Percentiles rank a stretch among this genome's conserved stretches.
Conservation (phyloP, 2,329 filamentous ascomycete genomes). For the Cercospora zeae-maydis region DNA sequence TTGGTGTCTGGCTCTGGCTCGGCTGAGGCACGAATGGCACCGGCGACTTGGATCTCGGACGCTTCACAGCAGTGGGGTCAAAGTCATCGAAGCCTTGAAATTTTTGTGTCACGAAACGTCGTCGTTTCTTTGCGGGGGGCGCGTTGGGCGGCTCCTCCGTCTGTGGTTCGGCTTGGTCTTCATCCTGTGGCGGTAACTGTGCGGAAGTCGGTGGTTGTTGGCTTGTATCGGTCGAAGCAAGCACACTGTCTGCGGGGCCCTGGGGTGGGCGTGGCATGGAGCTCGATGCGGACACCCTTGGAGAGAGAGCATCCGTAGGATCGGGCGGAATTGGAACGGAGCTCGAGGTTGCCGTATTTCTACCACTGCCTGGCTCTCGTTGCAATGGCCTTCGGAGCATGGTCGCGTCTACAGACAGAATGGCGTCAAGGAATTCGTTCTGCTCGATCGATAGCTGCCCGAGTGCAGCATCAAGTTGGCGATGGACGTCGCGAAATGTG, state of each 20-base stretch:
- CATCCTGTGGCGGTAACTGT: neutral
- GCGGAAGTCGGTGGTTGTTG: neutral
- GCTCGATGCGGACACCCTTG: neutral
- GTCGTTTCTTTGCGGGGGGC: constrained; percentile 16
- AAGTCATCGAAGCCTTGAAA: constrained; percentile 57
- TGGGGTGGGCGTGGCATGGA: constrained; percentile 3
- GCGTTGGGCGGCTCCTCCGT: constrained; percentile 4
- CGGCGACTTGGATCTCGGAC: constrained; percentile 23
- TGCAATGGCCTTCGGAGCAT: constrained; percentile 65
- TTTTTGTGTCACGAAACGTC: constrained; percentile 38
- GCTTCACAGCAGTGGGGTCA: constrained; percentile 34
- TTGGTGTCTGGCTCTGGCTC: constrained; percentile 25
- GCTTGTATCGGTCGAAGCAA: neutral
- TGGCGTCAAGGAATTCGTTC: constrained; percentile 86
- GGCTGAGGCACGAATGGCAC: constrained; percentile 16
- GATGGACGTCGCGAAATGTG: constrained; percentile 22
- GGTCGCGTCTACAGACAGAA: constrained; percentile 73
- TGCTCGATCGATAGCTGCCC: constrained; percentile 83
- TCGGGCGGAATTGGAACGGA: neutral
- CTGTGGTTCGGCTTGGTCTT: neutral
- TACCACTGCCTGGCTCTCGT: constrained; percentile 20
- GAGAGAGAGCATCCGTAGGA: no score
- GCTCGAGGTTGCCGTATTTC: neutral
- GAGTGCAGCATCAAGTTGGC: constrained; percentile 61
- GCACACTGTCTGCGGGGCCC: neutral